Evolutionary conservation across 495 filamentous ascomycete species (phyloP).

Genomic region (Neurospora sp.): DNA sequence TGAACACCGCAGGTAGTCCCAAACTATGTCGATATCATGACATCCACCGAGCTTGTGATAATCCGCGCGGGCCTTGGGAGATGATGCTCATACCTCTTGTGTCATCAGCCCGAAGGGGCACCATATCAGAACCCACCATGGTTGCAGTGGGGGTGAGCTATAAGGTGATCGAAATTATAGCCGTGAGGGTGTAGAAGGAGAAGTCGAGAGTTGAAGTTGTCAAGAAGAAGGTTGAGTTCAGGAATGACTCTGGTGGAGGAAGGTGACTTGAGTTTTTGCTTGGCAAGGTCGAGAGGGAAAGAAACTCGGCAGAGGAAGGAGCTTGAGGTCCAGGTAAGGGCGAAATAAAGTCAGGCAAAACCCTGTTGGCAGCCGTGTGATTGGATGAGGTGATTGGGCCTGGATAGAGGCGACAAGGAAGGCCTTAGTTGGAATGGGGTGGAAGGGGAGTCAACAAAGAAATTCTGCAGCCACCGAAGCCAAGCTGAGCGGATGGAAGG

Average conservation of each 20-base stretch:
- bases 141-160: background rate
- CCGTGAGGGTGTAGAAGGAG: background rate
- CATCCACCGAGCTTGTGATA: background rate
- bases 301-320: background rate
- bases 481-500: background rate
- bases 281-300: background rate
- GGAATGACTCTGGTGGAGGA: background rate
- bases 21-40: background rate
- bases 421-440: background rate
- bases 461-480: constrained; percentile 1
- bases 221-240: background rate
- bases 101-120: constrained; percentile 37
- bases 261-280: background rate
- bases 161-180: background rate
- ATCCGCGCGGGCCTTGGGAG: background rate
- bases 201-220: background rate
- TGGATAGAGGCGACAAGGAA: background rate
- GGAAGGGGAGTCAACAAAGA: constrained; percentile 3
- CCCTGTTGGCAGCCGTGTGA: background rate
- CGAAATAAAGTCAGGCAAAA: background rate
- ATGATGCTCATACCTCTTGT: constrained; percentile 31
- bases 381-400: background rate
- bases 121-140: constrained; percentile 38
- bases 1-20: background rate
- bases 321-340: background rate